Evolutionary conservation across 1,284 basidiomycete species (phyloP).

Genomic region (Ustilago cynodontis): DNA sequence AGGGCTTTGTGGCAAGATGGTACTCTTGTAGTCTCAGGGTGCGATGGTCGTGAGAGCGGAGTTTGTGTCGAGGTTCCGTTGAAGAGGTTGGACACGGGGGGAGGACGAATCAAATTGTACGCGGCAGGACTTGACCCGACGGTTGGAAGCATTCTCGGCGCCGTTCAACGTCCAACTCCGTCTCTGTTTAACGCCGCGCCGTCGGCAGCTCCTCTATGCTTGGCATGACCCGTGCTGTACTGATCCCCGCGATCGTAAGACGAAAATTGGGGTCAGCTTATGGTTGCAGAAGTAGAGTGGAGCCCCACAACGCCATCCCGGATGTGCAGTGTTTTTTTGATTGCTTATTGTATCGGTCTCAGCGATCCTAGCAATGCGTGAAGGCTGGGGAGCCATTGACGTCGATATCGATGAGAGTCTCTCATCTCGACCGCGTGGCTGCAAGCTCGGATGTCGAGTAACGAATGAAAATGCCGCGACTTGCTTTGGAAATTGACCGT

Average conservation of each 20-base stretch:
- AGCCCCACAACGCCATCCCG: constrained; percentile 14
- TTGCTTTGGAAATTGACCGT: constrained; percentile 15
- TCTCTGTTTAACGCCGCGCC: constrained; percentile 12
- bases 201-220: constrained; percentile 13
- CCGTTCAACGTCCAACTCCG: constrained; percentile 5
- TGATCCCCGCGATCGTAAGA: not conserved
- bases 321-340: not conserved
- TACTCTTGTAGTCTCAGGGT: not conserved
- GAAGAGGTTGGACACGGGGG: not conserved
- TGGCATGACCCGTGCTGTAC: not conserved
- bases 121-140: constrained; percentile 15
- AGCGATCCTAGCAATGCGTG: not conserved
- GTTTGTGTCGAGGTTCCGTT: not conserved
- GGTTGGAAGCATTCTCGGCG: constrained; percentile 10
- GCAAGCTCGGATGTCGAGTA: not conserved
- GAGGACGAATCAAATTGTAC: not conserved
- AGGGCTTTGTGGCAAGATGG: not conserved
- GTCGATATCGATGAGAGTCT: not conserved
- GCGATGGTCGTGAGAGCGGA: constrained; percentile 3
- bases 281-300: not conserved
- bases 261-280: not conserved
- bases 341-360: not conserved
- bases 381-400: not conserved
- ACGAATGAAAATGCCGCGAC: constrained; percentile 10
- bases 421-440: constrained; percentile 8